A percentile compares a stretch with the other conserved stretches of the same genome.
Conservation (phyloP, 1,284 basidiomycete species). For the Tylopilus sp. region DNA sequence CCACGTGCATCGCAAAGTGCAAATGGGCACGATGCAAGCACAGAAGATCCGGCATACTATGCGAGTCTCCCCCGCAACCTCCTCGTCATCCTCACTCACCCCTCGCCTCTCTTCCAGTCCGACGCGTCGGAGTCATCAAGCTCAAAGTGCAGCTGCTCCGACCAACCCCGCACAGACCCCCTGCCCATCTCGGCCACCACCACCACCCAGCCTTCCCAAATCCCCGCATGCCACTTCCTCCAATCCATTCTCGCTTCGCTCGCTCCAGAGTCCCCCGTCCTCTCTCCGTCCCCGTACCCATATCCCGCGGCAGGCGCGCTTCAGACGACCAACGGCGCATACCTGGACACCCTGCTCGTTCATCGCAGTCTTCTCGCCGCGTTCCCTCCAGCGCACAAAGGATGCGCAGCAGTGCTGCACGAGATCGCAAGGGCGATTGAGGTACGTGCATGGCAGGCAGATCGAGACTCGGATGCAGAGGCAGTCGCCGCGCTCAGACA, state of each 20-base stretch:
- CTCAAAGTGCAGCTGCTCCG: slow-evolving; percentile 39
- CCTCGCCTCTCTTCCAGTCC: slow-evolving; percentile 31
- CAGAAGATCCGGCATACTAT: slow-evolving; percentile 38
- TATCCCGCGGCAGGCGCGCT: slow-evolving; percentile 51
- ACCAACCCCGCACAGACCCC: slow-evolving; percentile 28
- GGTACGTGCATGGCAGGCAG: slow-evolving; percentile 55
- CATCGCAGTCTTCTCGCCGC: slow-evolving; percentile 63
- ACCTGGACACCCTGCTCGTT: slow-evolving; percentile 68
- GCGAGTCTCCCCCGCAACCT: background rate
- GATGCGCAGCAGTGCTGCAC: slow-evolving; percentile 57
- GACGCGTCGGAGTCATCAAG: slow-evolving; percentile 45
- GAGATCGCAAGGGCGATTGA: slow-evolving; percentile 60
- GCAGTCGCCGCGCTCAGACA: slow-evolving; percentile 59
- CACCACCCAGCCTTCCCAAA: slow-evolving; percentile 7
- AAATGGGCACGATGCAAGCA: slow-evolving; percentile 34
- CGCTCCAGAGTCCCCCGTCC: slow-evolving; percentile 34
- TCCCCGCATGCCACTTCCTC: slow-evolving; percentile 52
- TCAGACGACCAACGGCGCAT: slow-evolving; percentile 63
- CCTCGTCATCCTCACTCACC: background rate
- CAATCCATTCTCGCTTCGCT: slow-evolving; percentile 48
- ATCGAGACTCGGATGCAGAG: slow-evolving; percentile 61
- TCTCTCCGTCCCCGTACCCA: slow-evolving; percentile 49
- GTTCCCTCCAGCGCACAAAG: slow-evolving; percentile 53
- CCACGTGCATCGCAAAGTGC: slow-evolving; percentile 29
- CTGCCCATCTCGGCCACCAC: slow-evolving; percentile 19